Percentiles rank a stretch among this genome's conserved stretches.
Evolutionary conservation across 2,329 filamentous ascomycete genomes (phyloP).

Genomic region (Ascochyta rabiei): DNA sequence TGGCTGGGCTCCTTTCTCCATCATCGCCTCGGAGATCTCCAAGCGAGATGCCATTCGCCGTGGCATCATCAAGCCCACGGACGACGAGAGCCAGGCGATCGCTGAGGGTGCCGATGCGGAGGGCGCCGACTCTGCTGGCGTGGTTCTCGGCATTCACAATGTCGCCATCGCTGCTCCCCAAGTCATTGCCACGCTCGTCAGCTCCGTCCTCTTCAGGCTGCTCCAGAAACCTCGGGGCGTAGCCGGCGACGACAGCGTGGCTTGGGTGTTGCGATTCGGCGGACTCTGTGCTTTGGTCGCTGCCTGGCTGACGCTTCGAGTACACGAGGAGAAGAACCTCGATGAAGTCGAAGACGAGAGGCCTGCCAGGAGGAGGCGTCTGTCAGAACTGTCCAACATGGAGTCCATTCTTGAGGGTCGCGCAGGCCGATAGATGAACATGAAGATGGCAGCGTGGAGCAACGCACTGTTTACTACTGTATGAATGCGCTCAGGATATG

Average conservation of each 20-base stretch:
- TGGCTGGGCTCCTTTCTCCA: constrained; percentile 92
- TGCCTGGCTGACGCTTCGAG: constrained; percentile 71
- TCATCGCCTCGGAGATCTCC: constrained; percentile 91
- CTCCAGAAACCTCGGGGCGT: constrained; percentile 86
- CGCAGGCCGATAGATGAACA: constrained; percentile 1
- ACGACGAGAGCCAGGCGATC: constrained; percentile 48
- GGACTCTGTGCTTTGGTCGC: constrained; percentile 79
- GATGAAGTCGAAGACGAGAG: constrained; percentile 29
- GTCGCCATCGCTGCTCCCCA: constrained; percentile 92
- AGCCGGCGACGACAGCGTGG: constrained; percentile 84
- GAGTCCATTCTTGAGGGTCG: constrained; percentile 12
- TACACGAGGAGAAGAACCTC: constrained; percentile 64
- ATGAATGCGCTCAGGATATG: neutral
- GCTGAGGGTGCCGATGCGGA: constrained; percentile 59
- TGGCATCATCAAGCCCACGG: constrained; percentile 51
- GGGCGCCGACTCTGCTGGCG: constrained; percentile 77
- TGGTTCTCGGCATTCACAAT: constrained; percentile 94
- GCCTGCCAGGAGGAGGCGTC: constrained; percentile 24
- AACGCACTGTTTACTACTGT: neutral
- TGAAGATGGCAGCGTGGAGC: neutral
- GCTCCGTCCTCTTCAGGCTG: constrained; percentile 80
- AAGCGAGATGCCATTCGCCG: constrained; percentile 74
- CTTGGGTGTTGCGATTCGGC: constrained; percentile 83
- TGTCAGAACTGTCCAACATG: constrained; percentile 21
- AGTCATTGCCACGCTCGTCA: constrained; percentile 85